phyloP scores from a whole-genome alignment of 768 basidiomycete genomes.

The Lactifluus rugatus region DNA sequence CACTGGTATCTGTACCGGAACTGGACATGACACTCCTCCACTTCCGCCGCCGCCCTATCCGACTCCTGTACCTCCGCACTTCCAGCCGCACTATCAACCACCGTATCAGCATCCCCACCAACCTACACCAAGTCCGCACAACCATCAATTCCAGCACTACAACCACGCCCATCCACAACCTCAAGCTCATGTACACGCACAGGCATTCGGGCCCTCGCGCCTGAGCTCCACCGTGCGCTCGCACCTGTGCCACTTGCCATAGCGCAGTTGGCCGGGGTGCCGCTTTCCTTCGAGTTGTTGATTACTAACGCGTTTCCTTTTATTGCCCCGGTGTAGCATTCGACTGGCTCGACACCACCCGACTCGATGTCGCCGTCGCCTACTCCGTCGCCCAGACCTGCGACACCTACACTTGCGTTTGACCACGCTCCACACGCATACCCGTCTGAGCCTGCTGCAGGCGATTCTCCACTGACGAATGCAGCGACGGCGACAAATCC shows the following conservation, averaged over 20 bases:
- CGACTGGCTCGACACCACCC: conserved; percentile 4
- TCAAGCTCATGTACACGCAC: conserved; percentile 14
- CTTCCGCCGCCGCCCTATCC: conserved; percentile 20
- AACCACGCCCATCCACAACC: conserved; percentile 13
- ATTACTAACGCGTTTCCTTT: conserved; percentile 8
- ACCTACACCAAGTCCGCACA: not conserved
- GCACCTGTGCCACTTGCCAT: conserved; percentile 15
- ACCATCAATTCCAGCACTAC: not conserved
- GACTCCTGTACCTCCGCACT: conserved; percentile 16
- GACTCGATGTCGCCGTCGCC: conserved; percentile 10
- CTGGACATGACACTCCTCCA: conserved; percentile 10
- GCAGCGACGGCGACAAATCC: not conserved
- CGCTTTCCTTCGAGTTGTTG: not conserved
- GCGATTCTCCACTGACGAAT: not conserved
- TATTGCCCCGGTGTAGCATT: conserved; percentile 4
- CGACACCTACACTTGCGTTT: conserved; percentile 11
- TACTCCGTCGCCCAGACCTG: conserved; percentile 8
- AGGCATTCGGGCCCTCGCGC: conserved; percentile 29
- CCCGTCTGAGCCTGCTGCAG: not conserved
- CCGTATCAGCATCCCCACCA: conserved; percentile 10
- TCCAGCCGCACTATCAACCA: not conserved
- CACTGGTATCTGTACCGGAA: no score
- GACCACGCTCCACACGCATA: conserved; percentile 2
- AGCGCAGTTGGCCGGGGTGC: conserved; percentile 10
- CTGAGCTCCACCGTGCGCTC: conserved; percentile 30